A percentile compares a stretch with the other conserved stretches of the same genome.
Conservation (phyloP, 176 grass and related monocot species). For the Carex parvula region DNA sequence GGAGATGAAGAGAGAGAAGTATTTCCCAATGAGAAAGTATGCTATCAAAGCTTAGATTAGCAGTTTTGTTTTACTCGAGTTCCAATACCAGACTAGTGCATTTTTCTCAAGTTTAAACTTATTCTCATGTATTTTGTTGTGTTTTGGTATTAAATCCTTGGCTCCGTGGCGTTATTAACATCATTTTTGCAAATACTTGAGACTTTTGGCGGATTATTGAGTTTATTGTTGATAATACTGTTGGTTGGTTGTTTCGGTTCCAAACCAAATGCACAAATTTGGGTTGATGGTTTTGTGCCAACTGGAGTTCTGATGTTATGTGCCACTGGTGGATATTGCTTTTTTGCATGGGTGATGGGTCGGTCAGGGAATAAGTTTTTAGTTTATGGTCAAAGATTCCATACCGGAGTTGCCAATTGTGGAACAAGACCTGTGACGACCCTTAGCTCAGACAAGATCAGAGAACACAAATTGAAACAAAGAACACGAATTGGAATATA, state of each 20-base stretch:
- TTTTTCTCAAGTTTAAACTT: slow-evolving; percentile 10
- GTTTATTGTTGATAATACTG: not conserved
- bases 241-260: not conserved
- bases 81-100: not conserved
- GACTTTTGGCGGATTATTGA: slow-evolving; percentile 14
- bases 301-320: not conserved
- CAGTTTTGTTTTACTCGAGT: slow-evolving; percentile 7
- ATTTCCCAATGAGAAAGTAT: slow-evolving; percentile 77
- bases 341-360: no score
- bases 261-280: not conserved
- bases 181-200: not conserved
- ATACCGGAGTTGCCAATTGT: no score
- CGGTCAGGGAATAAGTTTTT: no score
- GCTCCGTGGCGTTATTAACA: slow-evolving; percentile 1
- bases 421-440: no score
- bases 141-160: not conserved
- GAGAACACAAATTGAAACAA: no score
- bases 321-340: not conserved
- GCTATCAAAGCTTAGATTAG: slow-evolving; percentile 65
- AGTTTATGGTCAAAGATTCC: no score
- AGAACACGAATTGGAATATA: no score
- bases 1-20: slow-evolving; percentile 73
- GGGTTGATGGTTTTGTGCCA: not conserved
- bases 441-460: no score
- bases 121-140: not conserved